Evolutionary conservation across 768 basidiomycete genomes (phyloP).

Genomic region (Fibroporia radiculosa): DNA sequence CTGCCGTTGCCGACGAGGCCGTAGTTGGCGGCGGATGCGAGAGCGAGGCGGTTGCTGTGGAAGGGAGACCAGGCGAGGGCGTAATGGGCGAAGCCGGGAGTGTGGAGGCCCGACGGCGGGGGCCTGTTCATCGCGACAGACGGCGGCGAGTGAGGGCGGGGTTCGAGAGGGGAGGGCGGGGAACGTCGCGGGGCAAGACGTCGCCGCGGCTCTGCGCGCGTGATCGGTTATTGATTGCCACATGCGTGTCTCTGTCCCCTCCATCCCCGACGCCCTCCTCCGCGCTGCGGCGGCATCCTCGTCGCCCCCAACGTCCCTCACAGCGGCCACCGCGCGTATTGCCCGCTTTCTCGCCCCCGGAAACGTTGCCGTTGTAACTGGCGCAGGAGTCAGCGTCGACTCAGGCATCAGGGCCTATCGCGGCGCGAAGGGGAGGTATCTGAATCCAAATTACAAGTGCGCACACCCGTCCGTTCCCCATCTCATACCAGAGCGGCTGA

Average conservation of each 20-base stretch:
- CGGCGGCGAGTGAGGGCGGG: slow-evolving; percentile 4
- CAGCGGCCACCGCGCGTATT: slow-evolving; percentile 53
- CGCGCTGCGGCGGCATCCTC: slow-evolving; percentile 29
- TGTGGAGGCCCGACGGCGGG: slow-evolving; percentile 50
- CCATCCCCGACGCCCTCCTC: slow-evolving; percentile 55
- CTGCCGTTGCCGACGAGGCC: slow-evolving; percentile 94
- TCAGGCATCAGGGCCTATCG: slow-evolving; percentile 94
- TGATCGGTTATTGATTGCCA: neutral
- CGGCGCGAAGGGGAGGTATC: slow-evolving; percentile 76
- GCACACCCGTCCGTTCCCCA: no score
- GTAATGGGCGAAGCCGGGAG: slow-evolving; percentile 82
- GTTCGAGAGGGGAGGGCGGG: slow-evolving; percentile 4
- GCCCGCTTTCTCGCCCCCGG: slow-evolving; percentile 60
- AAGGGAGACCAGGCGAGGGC: slow-evolving; percentile 82
- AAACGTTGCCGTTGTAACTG: slow-evolving; percentile 72
- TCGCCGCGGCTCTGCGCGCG: neutral
- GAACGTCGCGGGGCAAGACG: no score
- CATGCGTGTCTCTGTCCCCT: slow-evolving; percentile 78
- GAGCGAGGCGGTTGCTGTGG: slow-evolving; percentile 61
- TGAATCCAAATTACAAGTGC: slow-evolving; percentile 87
- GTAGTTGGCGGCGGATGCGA: slow-evolving; percentile 87
- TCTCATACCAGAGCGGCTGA: no score
- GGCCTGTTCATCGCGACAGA: slow-evolving; percentile 27
- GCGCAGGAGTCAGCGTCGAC: slow-evolving; percentile 93
- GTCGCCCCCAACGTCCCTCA: slow-evolving; percentile 31